Conservation (phyloP, 2,329 filamentous ascomycete genomes). For the Xylariaceae sp. region DNA sequence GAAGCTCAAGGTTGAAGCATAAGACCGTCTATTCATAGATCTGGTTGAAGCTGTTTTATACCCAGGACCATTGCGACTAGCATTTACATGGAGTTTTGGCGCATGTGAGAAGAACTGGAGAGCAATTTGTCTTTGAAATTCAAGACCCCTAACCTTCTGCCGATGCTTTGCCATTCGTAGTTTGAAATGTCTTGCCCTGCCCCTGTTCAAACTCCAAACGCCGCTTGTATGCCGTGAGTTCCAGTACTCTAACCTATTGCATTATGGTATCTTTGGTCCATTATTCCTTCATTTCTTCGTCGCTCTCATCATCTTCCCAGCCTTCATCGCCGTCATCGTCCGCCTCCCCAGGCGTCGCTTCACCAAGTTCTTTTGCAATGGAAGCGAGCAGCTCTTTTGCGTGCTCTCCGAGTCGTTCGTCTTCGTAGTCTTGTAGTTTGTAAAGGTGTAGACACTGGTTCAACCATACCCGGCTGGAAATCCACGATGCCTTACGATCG, state of each 20-base stretch:
- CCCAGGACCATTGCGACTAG: slow-evolving; percentile 5
- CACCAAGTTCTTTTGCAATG: slow-evolving; percentile 62
- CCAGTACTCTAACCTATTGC: neutral
- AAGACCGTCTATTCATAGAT: slow-evolving; percentile 4
- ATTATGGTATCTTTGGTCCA: neutral
- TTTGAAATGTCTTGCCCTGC: neutral
- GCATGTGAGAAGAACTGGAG: slow-evolving; percentile 13
- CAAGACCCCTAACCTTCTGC: too few species aligned
- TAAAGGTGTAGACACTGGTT: slow-evolving; percentile 79
- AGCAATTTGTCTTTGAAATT: neutral
- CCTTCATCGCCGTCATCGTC: slow-evolving; percentile 52
- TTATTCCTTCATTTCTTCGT: slow-evolving; percentile 55
- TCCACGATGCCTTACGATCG: slow-evolving; percentile 61
- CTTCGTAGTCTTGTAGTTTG: slow-evolving; percentile 75
- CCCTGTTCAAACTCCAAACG: slow-evolving; percentile 25
- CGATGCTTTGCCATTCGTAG: too few species aligned
- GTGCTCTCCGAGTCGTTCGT: slow-evolving; percentile 72
- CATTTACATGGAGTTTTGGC: slow-evolving; percentile 26
- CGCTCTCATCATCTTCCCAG: slow-evolving; percentile 44
- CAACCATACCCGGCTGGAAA: slow-evolving; percentile 77
- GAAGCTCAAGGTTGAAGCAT: slow-evolving; percentile 67
- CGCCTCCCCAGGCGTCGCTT: slow-evolving; percentile 52
- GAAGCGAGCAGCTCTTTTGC: slow-evolving; percentile 64
- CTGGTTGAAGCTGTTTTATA: neutral
- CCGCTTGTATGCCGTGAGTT: slow-evolving; percentile 22